phyloP scores from a whole-genome alignment of 805 yeast species.

The Candida lessepsii region DNA sequence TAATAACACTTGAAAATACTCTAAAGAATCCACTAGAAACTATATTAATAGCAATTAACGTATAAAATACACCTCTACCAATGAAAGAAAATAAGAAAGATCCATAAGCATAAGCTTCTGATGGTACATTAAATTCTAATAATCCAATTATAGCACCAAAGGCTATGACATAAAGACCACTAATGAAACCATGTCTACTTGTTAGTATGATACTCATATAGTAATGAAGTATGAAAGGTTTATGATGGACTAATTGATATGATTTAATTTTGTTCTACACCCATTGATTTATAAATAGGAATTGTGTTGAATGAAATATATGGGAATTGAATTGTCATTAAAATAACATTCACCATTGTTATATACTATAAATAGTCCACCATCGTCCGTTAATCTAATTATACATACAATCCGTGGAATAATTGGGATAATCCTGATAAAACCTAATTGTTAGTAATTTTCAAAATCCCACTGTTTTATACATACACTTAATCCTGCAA shows the following conservation, averaged over 20 bases:
- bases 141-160: conserved; percentile 54
- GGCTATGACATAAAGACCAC: conserved; percentile 56
- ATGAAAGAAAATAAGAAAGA: conserved; percentile 67
- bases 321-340: too few species aligned
- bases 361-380: too few species aligned
- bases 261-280: too few species aligned
- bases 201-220: too few species aligned
- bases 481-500: conserved; percentile 55
- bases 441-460: conserved; percentile 29
- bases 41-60: conserved; percentile 36
- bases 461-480: not conserved
- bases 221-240: too few species aligned
- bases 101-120: conserved; percentile 62
- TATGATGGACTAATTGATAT: too few species aligned
- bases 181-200: conserved; percentile 39
- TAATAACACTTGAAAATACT: conserved; percentile 53
- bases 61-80: conserved; percentile 66
- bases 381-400: too few species aligned
- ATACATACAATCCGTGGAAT: conserved; percentile 47
- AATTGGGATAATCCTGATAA: conserved; percentile 51
- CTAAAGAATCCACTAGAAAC: conserved; percentile 56
- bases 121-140: conserved; percentile 52
- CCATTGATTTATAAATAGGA: too few species aligned
- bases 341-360: too few species aligned
- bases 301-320: too few species aligned